Evolutionary conservation across 78 protist species (phyloP), one percentile per base, ranked within the genome.

Genomic region (Pigoraptor vietnamica): DNA sequence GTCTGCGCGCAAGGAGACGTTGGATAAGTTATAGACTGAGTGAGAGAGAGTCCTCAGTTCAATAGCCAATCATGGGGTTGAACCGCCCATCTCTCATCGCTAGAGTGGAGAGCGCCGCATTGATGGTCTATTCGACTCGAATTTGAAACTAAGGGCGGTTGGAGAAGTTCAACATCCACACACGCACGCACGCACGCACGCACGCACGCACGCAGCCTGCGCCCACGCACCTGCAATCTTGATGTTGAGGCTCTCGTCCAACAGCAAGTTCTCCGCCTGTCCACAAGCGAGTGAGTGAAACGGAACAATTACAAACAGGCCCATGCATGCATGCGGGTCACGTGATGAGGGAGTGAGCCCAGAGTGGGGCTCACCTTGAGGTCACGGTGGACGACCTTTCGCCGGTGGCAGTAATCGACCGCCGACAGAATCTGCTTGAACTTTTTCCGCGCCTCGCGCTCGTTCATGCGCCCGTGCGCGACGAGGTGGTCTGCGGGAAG

Each of bases 261-360:
- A 91, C 35, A 98, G 89, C 2, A 97, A 67, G 55, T 97, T 97
- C 87, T 96, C 98, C 39, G 98, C 96, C 67, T 48, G 67, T 14
- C 29, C 29, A 48, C 6, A 48, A 48, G 6, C 67, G 29, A 48
- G 14, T 48, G 67, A 6, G 67, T 21, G 29, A 48, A 48, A 48
- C 29, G 67, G 67, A 21, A 6, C 6, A 48, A 48, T 21, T 14
- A 48, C 6, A 14, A 6, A 48, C 67, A 48, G 29, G 67, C 67
- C 14, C 67, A 6, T 21, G 14, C 67, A 48, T 48, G 67, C 67
- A 48, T 6, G 67, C 67, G 67, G 67, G 6, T 48, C 29, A 6
- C 14, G 67, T 48, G 67, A 48, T 6, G 6, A 14, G 67, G 67
- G 29, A 48, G 67, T 48, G 29, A 48, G 67, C 29, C 67, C 67